phyloP scores from a whole-genome alignment of 176 grass and related monocot species.

The Musa schizocarpa region DNA sequence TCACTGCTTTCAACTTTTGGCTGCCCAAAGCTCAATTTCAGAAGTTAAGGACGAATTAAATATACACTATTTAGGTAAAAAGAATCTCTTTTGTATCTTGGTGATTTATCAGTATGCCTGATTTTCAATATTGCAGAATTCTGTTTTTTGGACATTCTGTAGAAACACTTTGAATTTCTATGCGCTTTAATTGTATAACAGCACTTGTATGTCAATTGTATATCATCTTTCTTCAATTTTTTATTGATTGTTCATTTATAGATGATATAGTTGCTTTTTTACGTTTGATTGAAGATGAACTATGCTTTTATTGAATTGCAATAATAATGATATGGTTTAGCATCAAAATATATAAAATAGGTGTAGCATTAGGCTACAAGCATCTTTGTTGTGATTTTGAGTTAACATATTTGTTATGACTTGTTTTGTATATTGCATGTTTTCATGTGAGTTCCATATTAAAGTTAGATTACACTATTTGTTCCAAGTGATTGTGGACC shows the following conservation, averaged over 20 bases:
- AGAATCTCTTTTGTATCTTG: neutral
- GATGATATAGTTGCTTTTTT: neutral
- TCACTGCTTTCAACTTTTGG: constrained; percentile 62
- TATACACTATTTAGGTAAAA: constrained; percentile 97
- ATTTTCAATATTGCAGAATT: neutral
- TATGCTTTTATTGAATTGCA: neutral
- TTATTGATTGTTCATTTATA: neutral
- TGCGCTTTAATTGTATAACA: neutral
- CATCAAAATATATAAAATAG: neutral
- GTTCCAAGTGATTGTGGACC: neutral
- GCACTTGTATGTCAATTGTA: neutral
- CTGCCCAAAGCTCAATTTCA: constrained; percentile 30
- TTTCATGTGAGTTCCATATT: neutral
- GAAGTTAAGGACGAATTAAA: constrained; percentile 33
- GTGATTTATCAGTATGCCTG: neutral
- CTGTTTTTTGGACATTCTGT: neutral
- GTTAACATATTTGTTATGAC: neutral
- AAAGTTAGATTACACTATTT: neutral
- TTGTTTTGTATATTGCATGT: neutral
- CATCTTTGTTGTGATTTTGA: neutral
- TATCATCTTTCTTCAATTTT: neutral
- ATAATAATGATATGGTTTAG: neutral
- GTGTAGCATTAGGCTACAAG: neutral
- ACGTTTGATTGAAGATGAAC: neutral
- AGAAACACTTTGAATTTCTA: neutral